These are phyloP conservation scores for Morella rubra DNA, from an alignment of 306 rosid genomes.

Conservation along the genomic window DNA sequence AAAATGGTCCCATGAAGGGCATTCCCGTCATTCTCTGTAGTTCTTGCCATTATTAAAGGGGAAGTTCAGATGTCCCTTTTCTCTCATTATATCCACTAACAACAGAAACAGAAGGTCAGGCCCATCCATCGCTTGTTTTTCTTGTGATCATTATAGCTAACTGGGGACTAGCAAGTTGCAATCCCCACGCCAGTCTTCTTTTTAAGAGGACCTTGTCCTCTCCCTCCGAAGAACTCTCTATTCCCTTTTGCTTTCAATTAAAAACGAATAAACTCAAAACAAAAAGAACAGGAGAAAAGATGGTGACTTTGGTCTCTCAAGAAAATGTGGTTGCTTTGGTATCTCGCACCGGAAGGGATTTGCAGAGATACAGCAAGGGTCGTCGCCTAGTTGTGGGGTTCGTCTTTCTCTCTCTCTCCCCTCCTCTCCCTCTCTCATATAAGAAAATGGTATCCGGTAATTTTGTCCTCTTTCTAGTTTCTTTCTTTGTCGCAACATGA, in stretches of 20 bases:
- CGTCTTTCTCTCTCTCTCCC: slow-evolving; percentile 25
- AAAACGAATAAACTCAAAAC: no score
- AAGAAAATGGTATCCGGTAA: background rate
- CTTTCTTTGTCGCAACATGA: background rate
- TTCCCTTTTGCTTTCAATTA: background rate
- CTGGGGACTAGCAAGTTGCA: background rate
- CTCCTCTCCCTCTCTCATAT: background rate
- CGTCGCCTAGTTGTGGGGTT: slow-evolving; percentile 98
- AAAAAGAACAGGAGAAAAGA: slow-evolving; percentile 14
- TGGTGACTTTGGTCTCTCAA: slow-evolving; percentile 68
- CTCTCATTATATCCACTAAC: slow-evolving; percentile 27
- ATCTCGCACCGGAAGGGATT: slow-evolving; percentile 86
- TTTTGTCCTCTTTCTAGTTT: background rate
- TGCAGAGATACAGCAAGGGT: slow-evolving; percentile 83
- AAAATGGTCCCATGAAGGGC: slow-evolving; percentile 7
- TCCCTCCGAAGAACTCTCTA: no score
- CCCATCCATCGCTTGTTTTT: background rate
- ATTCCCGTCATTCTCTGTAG: slow-evolving; percentile 20
- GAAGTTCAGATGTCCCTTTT: slow-evolving; percentile 10
- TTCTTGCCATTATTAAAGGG: slow-evolving; percentile 37
- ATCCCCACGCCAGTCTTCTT: background rate
- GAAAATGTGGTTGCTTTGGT: slow-evolving; percentile 70
- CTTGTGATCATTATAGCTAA: background rate
- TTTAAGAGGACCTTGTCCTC: background rate
- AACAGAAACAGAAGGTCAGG: background rate